These are phyloP conservation scores for Meira nashicola DNA, from an alignment of 1,284 basidiomycete species.

Conservation along the genomic window DNA sequence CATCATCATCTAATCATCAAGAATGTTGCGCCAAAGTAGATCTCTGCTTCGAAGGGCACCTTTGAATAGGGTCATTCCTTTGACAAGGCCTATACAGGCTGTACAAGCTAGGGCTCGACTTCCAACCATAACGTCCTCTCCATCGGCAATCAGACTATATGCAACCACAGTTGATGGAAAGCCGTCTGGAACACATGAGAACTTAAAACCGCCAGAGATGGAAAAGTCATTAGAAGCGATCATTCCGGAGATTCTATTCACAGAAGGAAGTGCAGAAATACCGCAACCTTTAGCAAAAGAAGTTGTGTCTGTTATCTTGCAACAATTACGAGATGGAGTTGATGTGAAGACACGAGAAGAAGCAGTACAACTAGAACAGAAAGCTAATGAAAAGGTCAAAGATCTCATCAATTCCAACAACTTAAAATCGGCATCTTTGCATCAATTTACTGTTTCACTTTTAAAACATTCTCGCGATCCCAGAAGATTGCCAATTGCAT, in stretches of 20 bases:
- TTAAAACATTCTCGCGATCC: conserved; percentile 9
- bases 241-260: conserved; percentile 2
- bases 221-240: conserved; percentile 6
- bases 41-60: too few species aligned
- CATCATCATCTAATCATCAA: too few species aligned
- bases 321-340: conserved; percentile 1
- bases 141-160: too few species aligned
- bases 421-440: conserved; percentile 5
- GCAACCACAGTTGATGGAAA: too few species aligned
- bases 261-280: background rate
- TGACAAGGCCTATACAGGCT: too few species aligned
- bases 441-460: conserved; percentile 5
- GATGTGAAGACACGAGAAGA: conserved; percentile 2
- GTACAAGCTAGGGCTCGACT: too few species aligned
- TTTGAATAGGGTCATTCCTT: too few species aligned
- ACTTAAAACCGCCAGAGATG: conserved; percentile 1
- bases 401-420: background rate
- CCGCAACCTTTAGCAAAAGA: background rate
- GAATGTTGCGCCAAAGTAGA: too few species aligned
- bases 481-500: conserved; percentile 16
- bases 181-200: too few species aligned
- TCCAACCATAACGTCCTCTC: too few species aligned
- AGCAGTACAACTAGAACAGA: background rate
- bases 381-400: conserved; percentile 1
- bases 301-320: background rate